These are phyloP conservation scores for Limonomyces culmigenus DNA, from an alignment of 1,284 basidiomycete genomes.

Conservation along the genomic window DNA sequence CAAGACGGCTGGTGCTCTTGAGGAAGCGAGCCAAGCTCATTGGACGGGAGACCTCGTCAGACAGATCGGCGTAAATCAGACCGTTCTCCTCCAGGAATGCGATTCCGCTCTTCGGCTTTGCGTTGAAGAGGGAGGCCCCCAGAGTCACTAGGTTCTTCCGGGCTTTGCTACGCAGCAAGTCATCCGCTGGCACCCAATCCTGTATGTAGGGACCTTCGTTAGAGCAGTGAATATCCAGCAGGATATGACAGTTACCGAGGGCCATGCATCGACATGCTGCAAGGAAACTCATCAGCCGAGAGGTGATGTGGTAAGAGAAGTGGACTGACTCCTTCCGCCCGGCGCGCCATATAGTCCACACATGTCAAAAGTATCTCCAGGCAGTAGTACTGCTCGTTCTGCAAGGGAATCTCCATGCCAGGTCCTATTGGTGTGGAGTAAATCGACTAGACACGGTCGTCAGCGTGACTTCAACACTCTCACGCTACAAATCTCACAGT, in stretches of 20 bases:
- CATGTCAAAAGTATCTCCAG: slow-evolving; percentile 81
- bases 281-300: no score
- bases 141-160: slow-evolving; percentile 77
- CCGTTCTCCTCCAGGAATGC: slow-evolving; percentile 80
- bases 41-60: slow-evolving; percentile 33
- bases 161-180: slow-evolving; percentile 60
- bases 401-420: slow-evolving; percentile 51
- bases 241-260: slow-evolving; percentile 17
- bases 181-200: slow-evolving; percentile 36
- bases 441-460: slow-evolving; percentile 36
- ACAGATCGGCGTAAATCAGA: slow-evolving; percentile 59
- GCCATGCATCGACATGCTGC: slow-evolving; percentile 37
- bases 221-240: neutral
- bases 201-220: no score
- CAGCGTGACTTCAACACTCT: neutral
- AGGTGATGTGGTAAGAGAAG: no score
- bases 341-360: slow-evolving; percentile 76
- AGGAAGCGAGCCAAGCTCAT: slow-evolving; percentile 71
- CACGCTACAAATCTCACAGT: slow-evolving; percentile 29
- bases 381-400: slow-evolving; percentile 75
- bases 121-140: slow-evolving; percentile 82
- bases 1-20: slow-evolving; percentile 72
- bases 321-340: slow-evolving; percentile 50
- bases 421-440: slow-evolving; percentile 48
- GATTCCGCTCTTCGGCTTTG: slow-evolving; percentile 91